These are phyloP conservation scores for Beta macrorhiza DNA, from an alignment of 179 eudicot genomes.

Conservation along the genomic window DNA sequence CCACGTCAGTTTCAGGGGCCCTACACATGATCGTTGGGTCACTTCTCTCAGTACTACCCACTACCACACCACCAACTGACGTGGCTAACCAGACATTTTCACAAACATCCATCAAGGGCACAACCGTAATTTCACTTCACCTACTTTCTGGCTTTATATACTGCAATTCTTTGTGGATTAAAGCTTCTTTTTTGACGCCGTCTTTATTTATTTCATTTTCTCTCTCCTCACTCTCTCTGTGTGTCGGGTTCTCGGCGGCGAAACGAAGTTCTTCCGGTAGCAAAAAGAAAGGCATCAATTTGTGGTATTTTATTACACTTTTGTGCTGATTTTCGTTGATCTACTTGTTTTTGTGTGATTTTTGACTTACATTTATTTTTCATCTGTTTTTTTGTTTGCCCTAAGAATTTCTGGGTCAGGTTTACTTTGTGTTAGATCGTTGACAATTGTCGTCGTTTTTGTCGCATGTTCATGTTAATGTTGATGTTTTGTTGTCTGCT, in stretches of 20 bases:
- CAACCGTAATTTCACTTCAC: background rate
- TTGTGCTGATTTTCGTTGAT: background rate
- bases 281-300: background rate
- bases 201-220: background rate
- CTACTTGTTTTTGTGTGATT: background rate
- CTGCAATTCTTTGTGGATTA: background rate
- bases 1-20: no score
- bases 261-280: background rate
- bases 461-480: background rate
- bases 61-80: no score
- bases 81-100: no score
- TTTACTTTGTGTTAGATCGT: background rate
- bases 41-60: no score
- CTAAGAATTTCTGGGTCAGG: background rate
- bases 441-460: background rate
- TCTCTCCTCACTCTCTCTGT: background rate
- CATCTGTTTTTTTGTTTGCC: background rate
- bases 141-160: background rate
- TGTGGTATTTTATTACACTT: background rate
- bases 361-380: background rate
- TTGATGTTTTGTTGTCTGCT: background rate
- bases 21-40: no score
- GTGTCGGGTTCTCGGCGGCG: background rate
- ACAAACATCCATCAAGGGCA: background rate
- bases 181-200: background rate